Base-by-base conservation (phyloP, 768 basidiomycete genomes). In the Mycena albidolilacea region DNA sequence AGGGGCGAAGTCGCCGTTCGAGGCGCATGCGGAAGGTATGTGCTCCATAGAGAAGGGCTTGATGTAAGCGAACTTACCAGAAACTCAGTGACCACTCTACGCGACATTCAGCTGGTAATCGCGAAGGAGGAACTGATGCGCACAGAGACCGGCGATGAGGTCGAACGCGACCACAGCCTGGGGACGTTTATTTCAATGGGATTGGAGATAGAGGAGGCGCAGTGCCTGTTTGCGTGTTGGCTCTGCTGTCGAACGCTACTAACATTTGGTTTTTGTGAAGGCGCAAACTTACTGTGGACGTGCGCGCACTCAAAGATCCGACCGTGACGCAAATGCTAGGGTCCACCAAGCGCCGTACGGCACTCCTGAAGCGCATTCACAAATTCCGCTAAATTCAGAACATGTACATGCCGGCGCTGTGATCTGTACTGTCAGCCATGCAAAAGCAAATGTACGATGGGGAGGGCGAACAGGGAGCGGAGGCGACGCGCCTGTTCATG, bases 401-500 rank as follows among this genome's bases (percentile, higher is more conserved):
- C 5, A 41, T 58, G 15, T 67, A 67, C 55, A 67, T 67, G 65
- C 65, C 65, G 2, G 55, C 55, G 21, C 39, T 58, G 15, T 19
- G 54, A 14, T 14, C 7, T 7, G 5, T 23, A 1, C 41, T 67
- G 14, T 43, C 65, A 2, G 55, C 44, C 21, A 2, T 0, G 2
- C 54, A 67, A 41, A 23, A 15, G 54, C 65, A 58, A 19, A 15
- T 67, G 17, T 46, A 54, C 37, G 64, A 66, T 11, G 54, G 64
- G 14, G 37, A 55, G 6, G 54, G 64, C 17, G 64, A 55, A 19
- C 52, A 66, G 64, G 6, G 6, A 9, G 23, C 64, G 0, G 64
- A 66, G 21, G 64, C 52, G 6, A 66, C 38, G 21, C 64, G 52
- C 37, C 52, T 66, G 0, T 66, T 66, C 64, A 66, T 66, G 64